phyloP scores from a whole-genome alignment of 768 basidiomycete genomes.

The Termitomyces sp. region DNA sequence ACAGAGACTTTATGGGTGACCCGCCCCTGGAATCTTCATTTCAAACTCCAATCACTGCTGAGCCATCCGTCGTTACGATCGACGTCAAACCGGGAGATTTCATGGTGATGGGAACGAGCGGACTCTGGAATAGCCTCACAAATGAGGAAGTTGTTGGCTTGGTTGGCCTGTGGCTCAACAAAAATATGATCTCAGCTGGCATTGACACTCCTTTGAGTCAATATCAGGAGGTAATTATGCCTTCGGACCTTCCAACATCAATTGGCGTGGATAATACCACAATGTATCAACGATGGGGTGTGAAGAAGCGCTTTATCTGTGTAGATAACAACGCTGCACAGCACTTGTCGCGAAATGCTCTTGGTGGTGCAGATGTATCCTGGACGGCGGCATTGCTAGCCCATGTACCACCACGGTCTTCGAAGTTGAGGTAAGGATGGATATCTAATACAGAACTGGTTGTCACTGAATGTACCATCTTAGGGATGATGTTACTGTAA shows the following conservation, averaged over 20 bases:
- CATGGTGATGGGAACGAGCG: constrained; percentile 48
- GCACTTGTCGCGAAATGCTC: constrained; percentile 45
- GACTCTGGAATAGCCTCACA: constrained; percentile 49
- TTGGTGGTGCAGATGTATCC: constrained; percentile 42
- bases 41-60: background rate
- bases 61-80: constrained; percentile 42
- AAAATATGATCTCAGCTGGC: constrained; percentile 1
- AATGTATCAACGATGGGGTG: constrained; percentile 30
- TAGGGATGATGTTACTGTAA: constrained; percentile 11
- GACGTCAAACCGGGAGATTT: constrained; percentile 44
- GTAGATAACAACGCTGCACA: constrained; percentile 39
- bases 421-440: constrained; percentile 27
- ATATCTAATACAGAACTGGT: background rate
- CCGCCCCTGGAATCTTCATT: background rate
- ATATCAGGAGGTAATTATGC: constrained; percentile 10
- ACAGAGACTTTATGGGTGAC: constrained; percentile 3
- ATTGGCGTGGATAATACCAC: constrained; percentile 25
- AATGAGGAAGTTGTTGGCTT: constrained; percentile 54
- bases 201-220: background rate
- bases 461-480: background rate
- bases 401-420: constrained; percentile 28
- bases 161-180: constrained; percentile 42
- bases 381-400: constrained; percentile 32
- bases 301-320: constrained; percentile 33
- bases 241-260: constrained; percentile 25